phyloP scores from a whole-genome alignment of 2,329 filamentous ascomycete genomes.

The Allantophomopsis lycopodina region DNA sequence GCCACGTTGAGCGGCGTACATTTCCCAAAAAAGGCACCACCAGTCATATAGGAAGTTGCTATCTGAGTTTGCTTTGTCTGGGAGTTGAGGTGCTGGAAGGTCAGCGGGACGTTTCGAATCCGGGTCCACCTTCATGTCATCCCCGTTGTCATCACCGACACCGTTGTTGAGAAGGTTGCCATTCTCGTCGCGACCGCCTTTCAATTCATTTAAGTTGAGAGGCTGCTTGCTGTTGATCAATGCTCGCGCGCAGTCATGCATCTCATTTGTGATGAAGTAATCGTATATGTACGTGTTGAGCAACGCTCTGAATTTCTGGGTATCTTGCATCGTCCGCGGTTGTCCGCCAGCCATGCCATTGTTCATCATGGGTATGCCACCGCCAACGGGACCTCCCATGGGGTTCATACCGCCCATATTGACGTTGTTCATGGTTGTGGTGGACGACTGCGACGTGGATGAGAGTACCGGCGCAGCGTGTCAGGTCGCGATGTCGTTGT shows the following conservation, averaged over 20 bases:
- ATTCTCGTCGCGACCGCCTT: slow-evolving; percentile 54
- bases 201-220: slow-evolving; percentile 54
- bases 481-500: too few relatives aligned
- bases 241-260: slow-evolving; percentile 71
- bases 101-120: slow-evolving; percentile 66
- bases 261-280: slow-evolving; percentile 75
- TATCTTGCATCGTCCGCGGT: slow-evolving; percentile 18
- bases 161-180: slow-evolving; percentile 55
- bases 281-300: slow-evolving; percentile 87
- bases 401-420: slow-evolving; percentile 53
- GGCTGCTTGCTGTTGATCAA: slow-evolving; percentile 54
- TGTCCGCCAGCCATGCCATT: slow-evolving; percentile 27
- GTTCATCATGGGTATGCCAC: slow-evolving; percentile 53
- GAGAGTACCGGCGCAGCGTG: too few relatives aligned
- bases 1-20: slow-evolving; percentile 71
- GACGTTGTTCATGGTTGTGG: slow-evolving; percentile 17
- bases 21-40: slow-evolving; percentile 97
- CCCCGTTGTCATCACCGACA: slow-evolving; percentile 61
- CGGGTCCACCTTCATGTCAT: slow-evolving; percentile 67
- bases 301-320: slow-evolving; percentile 31
- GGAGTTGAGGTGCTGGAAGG: slow-evolving; percentile 61
- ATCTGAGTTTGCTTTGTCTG: slow-evolving; percentile 43
- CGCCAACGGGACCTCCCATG: slow-evolving; percentile 52
- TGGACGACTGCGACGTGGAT: too few relatives aligned
- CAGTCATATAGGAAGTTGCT: slow-evolving; percentile 90